These are phyloP conservation scores for Saccharomyces hybrid DNA, from an alignment of 1,139 yeast species.

Conservation along the genomic window DNA sequence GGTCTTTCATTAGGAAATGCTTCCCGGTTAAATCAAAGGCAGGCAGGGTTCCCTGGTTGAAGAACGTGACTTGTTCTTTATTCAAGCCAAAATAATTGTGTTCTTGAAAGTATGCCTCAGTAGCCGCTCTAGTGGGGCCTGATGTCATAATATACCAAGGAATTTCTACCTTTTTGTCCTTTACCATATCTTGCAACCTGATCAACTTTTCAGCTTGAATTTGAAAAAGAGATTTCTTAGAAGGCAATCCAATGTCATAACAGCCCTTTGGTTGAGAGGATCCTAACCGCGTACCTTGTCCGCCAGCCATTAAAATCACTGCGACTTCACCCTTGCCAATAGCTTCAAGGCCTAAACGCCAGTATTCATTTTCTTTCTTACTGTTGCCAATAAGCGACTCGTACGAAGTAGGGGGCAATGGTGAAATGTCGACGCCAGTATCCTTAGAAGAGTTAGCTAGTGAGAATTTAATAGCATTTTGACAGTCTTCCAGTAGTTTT, in stretches of 20 bases:
- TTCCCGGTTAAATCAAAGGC: slow-evolving; percentile 70
- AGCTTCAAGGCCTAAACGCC: slow-evolving; percentile 54
- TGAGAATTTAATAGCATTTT: slow-evolving; percentile 21
- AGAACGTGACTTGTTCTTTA: slow-evolving; percentile 56
- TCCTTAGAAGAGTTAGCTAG: slow-evolving; percentile 6
- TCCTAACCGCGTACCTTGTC: slow-evolving; percentile 94
- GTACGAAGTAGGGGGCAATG: slow-evolving; percentile 29
- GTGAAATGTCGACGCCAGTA: slow-evolving; percentile 13
- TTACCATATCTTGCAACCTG: slow-evolving; percentile 53
- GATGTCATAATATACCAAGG: slow-evolving; percentile 96
- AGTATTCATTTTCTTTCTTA: slow-evolving; percentile 41
- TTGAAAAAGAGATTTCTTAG: slow-evolving; percentile 77
- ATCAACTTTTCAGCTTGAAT: slow-evolving; percentile 83
- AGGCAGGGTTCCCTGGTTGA: slow-evolving; percentile 93
- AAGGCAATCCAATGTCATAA: slow-evolving; percentile 78
- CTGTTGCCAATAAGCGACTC: slow-evolving; percentile 25
- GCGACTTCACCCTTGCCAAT: slow-evolving; percentile 72
- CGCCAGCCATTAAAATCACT: slow-evolving; percentile 91
- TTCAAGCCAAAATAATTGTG: slow-evolving; percentile 66
- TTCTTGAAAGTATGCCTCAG: slow-evolving; percentile 61
- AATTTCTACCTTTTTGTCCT: slow-evolving; percentile 34
- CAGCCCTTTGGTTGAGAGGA: slow-evolving; percentile 91
- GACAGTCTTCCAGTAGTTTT: slow-evolving; percentile 20
- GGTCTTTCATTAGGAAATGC: slow-evolving; percentile 56
- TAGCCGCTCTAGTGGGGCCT: slow-evolving; percentile 71